phyloP scores from a whole-genome alignment of 2,329 filamentous ascomycete species.

The Alternaria sp. region DNA sequence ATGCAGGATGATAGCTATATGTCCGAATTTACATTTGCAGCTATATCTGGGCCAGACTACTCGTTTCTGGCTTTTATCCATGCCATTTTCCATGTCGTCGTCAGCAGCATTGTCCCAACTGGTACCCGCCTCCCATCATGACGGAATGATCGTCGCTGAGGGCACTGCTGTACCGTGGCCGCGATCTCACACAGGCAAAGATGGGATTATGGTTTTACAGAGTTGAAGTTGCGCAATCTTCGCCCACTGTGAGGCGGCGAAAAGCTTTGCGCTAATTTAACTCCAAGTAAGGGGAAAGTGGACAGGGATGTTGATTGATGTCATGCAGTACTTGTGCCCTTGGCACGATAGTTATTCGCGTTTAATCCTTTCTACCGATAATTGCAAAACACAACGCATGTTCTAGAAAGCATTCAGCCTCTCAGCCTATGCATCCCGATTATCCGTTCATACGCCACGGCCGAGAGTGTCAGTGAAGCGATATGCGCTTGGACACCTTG shows the following conservation, averaged over 20 bases:
- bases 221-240: conserved; percentile 15
- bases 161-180: background rate
- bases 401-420: conserved; percentile 5
- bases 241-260: conserved; percentile 10
- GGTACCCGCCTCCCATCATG: background rate
- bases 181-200: background rate
- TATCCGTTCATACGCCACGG: conserved; percentile 11
- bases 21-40: background rate
- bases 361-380: background rate
- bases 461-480: conserved; percentile 7
- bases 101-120: background rate
- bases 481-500: conserved; percentile 27
- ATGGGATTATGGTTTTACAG: background rate
- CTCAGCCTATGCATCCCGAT: conserved; percentile 12
- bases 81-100: background rate
- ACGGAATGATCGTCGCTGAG: background rate
- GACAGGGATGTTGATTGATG: conserved; percentile 12
- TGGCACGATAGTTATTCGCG: background rate
- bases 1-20: background rate
- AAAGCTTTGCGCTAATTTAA: conserved; percentile 14
- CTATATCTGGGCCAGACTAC: conserved; percentile 1
- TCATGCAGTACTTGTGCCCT: conserved; percentile 1
- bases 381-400: background rate
- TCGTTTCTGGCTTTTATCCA: background rate
- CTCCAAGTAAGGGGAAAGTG: conserved; percentile 13